These are phyloP conservation scores for Leersia perrieri DNA, from an alignment of 176 grass and related monocot genomes.

Conservation along the genomic window DNA sequence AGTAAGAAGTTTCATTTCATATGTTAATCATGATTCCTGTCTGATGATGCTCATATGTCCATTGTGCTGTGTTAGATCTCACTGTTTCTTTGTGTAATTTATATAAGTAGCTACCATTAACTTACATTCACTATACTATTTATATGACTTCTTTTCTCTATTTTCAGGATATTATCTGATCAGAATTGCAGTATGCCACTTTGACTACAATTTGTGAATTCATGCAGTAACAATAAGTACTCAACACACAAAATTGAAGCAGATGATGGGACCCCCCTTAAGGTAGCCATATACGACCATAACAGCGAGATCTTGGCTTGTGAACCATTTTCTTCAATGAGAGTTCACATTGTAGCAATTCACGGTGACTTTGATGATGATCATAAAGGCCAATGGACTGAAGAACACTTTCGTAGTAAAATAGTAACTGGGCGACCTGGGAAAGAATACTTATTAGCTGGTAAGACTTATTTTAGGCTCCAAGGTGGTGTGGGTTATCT, in stretches of 20 bases:
- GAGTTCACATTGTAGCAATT: slow-evolving; percentile 24
- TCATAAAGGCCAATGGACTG: slow-evolving; percentile 27
- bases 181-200: background rate
- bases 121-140: background rate
- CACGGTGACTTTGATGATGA: slow-evolving; percentile 32
- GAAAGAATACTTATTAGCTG: background rate
- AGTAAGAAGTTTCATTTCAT: too few relatives aligned
- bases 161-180: slow-evolving; percentile 3
- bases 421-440: background rate
- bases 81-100: background rate
- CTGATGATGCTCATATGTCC: too few relatives aligned
- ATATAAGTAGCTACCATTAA: background rate
- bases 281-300: background rate
- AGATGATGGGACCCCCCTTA: background rate
- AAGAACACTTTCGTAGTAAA: background rate
- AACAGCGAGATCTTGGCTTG: background rate
- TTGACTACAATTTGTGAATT: background rate
- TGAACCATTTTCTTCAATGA: slow-evolving; percentile 30
- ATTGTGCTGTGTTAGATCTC: background rate
- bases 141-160: background rate
- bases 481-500: slow-evolving; percentile 22
- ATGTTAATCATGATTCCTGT: too few relatives aligned
- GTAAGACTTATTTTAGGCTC: slow-evolving; percentile 1
- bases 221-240: slow-evolving; percentile 5
- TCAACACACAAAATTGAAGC: slow-evolving; percentile 6